These are phyloP conservation scores for Cyclotella atomus DNA, from an alignment of 108 stramenopile species.

Conservation along the genomic window DNA sequence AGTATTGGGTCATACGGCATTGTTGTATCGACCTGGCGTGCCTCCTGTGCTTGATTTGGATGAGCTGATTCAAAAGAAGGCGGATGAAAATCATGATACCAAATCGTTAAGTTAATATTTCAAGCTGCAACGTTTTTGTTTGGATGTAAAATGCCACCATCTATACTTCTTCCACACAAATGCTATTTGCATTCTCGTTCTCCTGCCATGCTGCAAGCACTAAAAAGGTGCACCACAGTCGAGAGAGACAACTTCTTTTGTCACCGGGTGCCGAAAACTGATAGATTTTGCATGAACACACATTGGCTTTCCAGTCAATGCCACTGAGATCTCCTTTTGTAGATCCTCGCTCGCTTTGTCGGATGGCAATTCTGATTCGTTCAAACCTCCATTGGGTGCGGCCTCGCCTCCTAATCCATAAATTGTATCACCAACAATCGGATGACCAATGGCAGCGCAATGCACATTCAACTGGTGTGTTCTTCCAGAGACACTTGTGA, in stretches of 20 bases:
- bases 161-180: too few species aligned
- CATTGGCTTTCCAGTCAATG: constrained; percentile 49
- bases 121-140: neutral
- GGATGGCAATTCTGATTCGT: constrained; percentile 52
- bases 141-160: neutral
- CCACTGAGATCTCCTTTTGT: constrained; percentile 52
- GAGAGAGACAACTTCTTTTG: constrained; percentile 59
- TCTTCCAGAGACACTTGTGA: constrained; percentile 81
- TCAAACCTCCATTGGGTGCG: constrained; percentile 76
- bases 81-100: neutral
- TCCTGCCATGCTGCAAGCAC: neutral
- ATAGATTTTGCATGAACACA: constrained; percentile 83
- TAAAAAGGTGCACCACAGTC: constrained; percentile 62
- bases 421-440: constrained; percentile 83
- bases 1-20: constrained; percentile 75
- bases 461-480: constrained; percentile 91
- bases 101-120: too few species aligned
- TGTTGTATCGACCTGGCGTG: constrained; percentile 75
- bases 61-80: constrained; percentile 35
- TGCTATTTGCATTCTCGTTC: too few species aligned
- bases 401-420: constrained; percentile 83
- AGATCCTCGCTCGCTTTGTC: constrained; percentile 58
- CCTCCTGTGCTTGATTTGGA: constrained; percentile 75
- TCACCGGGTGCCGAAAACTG: constrained; percentile 75
- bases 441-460: constrained; percentile 89